Percentiles rank a stretch among this genome's conserved stretches.
Evolutionary conservation across 164 flowering plant genomes (phyloP).

Genomic region (Chimonanthus salicifolius): DNA sequence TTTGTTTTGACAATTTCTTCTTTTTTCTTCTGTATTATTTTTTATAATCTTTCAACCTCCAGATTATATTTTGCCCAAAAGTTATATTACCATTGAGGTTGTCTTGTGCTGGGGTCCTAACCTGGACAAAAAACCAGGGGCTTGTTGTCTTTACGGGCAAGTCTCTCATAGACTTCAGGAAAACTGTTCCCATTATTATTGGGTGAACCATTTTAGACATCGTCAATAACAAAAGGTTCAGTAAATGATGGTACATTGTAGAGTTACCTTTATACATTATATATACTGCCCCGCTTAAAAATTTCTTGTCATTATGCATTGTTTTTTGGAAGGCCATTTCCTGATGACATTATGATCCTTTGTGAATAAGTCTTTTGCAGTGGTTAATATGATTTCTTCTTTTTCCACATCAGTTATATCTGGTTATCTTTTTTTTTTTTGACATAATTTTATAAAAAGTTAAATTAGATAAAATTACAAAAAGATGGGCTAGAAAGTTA

Average conservation of each 20-base stretch:
- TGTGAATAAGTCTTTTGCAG: neutral
- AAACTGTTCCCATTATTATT: slow-evolving; percentile 18
- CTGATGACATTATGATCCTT: neutral
- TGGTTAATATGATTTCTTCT: too few relatives aligned
- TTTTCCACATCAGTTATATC: too few relatives aligned
- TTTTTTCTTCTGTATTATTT: neutral
- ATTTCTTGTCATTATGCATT: neutral
- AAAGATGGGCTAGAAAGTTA: too few relatives aligned
- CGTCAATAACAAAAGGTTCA: slow-evolving; percentile 18
- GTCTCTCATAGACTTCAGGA: slow-evolving; percentile 20
- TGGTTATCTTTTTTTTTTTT: too few relatives aligned
- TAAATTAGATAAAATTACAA: too few relatives aligned
- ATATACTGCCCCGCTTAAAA: too few relatives aligned
- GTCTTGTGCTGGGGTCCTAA: neutral
- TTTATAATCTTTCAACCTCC: neutral
- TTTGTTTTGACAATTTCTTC: too few relatives aligned
- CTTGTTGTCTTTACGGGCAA: slow-evolving; percentile 11
- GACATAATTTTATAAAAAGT: too few relatives aligned
- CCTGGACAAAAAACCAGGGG: slow-evolving; percentile 9
- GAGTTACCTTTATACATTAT: neutral
- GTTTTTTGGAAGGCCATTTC: neutral
- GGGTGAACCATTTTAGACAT: slow-evolving; percentile 26
- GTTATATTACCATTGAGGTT: too few relatives aligned
- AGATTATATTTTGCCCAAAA: too few relatives aligned
- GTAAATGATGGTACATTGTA: slow-evolving; percentile 20